These are phyloP conservation scores for Monoraphidium neglectum DNA, from an alignment of 139 green algal genomes.

Conservation along the genomic window DNA sequence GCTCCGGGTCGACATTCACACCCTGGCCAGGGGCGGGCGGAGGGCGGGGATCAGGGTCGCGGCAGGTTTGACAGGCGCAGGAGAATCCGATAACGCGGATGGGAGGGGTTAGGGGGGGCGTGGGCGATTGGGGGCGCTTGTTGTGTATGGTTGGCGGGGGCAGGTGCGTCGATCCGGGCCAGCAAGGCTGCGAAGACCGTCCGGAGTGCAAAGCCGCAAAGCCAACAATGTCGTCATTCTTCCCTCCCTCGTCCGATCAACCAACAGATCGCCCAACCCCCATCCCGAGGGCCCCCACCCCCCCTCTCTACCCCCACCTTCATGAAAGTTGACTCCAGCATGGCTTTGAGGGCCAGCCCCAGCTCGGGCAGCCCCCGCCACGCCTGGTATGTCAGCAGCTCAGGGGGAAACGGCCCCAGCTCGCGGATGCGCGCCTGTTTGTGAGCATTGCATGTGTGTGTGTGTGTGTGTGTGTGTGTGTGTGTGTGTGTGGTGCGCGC, in stretches of 20 bases:
- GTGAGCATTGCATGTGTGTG: no score
- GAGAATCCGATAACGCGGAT: no score
- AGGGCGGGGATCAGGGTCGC: not conserved
- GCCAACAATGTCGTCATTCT: no score
- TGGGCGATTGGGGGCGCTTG: no score
- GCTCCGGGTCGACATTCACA: slow-evolving; percentile 41
- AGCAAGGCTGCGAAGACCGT: not conserved
- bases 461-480: no score
- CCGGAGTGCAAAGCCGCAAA: not conserved
- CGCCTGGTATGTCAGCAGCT: slow-evolving; percentile 21
- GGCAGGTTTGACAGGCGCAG: not conserved
- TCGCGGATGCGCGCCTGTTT: no score
- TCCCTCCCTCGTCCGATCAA: no score
- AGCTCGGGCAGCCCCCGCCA: slow-evolving; percentile 44
- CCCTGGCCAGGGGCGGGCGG: slow-evolving; percentile 32
- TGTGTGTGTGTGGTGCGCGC: no score
- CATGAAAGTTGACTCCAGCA: slow-evolving; percentile 57
- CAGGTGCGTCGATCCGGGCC: not conserved
- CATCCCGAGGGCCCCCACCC: no score
- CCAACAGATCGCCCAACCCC: no score
- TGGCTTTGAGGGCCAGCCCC: slow-evolving; percentile 31
- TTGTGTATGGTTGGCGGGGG: not conserved
- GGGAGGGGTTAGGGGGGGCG: no score
- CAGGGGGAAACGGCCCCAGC: slow-evolving; percentile 1
- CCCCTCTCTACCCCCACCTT: slow-evolving; percentile 25